These are phyloP conservation scores for Pseudogymnoascus verrucosus DNA, from an alignment of 2,329 filamentous ascomycete species.

Conservation along the genomic window DNA sequence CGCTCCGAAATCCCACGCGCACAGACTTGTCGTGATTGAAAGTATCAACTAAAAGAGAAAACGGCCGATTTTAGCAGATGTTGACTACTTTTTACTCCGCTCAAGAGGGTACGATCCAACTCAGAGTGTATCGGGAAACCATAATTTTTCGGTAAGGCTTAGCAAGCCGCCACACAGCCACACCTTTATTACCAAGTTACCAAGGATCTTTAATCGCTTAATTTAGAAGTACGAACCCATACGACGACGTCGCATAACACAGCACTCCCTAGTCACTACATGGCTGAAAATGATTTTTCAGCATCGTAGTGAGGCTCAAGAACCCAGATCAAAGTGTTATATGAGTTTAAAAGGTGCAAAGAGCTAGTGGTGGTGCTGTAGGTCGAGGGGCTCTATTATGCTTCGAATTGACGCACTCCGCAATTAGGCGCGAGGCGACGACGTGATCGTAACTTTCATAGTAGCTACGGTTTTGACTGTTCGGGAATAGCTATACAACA, in stretches of 20 bases:
- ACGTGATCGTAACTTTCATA: constrained; percentile 14
- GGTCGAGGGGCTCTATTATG: neutral
- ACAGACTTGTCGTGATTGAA: no score
- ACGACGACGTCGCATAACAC: neutral
- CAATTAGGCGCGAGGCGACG: constrained; percentile 13
- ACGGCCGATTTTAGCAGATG: no score
- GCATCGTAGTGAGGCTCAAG: constrained; percentile 16
- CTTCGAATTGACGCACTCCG: constrained; percentile 8
- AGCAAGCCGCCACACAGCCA: no score
- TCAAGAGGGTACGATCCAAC: no score
- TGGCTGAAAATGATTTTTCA: constrained; percentile 14
- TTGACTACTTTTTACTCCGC: no score
- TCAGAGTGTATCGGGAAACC: no score
- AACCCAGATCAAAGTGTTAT: constrained; percentile 18
- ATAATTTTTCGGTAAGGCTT: no score
- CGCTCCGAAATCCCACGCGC: no score
- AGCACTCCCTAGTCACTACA: no score
- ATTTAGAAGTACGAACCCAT: constrained; percentile 13
- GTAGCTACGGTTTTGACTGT: constrained; percentile 9
- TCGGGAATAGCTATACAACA: constrained; percentile 12
- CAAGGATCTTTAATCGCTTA: neutral
- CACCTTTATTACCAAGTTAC: neutral
- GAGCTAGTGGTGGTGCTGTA: no score
- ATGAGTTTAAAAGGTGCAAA: constrained; percentile 9
- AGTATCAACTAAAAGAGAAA: no score